phyloP scores from a whole-genome alignment of 2,329 filamentous ascomycete genomes.

The Daldinia sp. region DNA sequence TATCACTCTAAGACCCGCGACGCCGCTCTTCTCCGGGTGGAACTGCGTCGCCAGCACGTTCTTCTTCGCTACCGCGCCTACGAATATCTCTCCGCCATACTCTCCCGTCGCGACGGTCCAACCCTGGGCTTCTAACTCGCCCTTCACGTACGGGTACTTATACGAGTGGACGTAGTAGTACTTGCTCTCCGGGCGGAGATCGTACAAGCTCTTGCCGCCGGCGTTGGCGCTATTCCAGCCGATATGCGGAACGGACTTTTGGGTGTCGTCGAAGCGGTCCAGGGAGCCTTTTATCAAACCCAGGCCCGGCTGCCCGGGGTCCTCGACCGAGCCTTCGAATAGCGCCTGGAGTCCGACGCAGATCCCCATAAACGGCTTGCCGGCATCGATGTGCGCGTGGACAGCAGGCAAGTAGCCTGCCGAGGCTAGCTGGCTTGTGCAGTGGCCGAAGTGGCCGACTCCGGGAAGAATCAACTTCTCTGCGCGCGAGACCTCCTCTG shows the following conservation, averaged over 20 bases:
- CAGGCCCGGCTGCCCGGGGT: conserved; percentile 77
- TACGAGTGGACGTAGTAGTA: conserved; percentile 99
- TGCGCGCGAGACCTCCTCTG: conserved; percentile 84
- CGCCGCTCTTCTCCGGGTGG: conserved; percentile 96
- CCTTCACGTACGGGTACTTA: conserved; percentile 79
- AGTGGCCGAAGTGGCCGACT: conserved; percentile 98
- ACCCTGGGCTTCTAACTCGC: conserved; percentile 81
- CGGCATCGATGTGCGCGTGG: conserved; percentile 81
- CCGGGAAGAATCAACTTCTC: conserved; percentile 97
- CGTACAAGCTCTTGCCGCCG: conserved; percentile 73
- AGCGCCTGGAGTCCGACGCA: conserved; percentile 94
- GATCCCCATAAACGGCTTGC: conserved; percentile 98
- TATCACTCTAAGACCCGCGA: conserved; percentile 85
- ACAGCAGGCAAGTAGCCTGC: conserved; percentile 89
- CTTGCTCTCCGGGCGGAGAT: conserved; percentile 82
- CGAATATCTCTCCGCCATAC: conserved; percentile 90
- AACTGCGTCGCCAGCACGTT: conserved; percentile 96
- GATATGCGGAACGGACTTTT: conserved; percentile 97
- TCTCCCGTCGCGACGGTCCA: conserved; percentile 93
- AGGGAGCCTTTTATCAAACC: conserved; percentile 79
- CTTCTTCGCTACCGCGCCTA: conserved; percentile 86
- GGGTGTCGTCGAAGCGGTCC: conserved; percentile 78
- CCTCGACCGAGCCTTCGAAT: conserved; percentile 87
- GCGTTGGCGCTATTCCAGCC: conserved; percentile 95
- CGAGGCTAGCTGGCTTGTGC: conserved; percentile 82